Percentiles rank a stretch among this genome's conserved stretches.
phyloP scores from a whole-genome alignment of 2,329 filamentous ascomycete genomes.

The Aureobasidium melanogenum region DNA sequence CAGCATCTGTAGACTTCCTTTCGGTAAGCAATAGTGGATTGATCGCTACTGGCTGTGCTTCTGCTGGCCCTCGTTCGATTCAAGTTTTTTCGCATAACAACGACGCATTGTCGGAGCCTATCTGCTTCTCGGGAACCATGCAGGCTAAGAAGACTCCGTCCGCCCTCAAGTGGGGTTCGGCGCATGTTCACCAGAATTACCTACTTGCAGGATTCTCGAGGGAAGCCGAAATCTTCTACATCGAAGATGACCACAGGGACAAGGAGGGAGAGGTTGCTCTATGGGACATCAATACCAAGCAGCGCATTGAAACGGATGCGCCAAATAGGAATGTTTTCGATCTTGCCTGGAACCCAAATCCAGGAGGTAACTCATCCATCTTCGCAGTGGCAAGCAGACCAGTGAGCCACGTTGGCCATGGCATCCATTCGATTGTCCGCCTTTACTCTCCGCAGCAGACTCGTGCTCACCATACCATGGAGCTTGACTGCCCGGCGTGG shows the following conservation, averaged over 20 bases:
- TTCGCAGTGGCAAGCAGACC: slow-evolving; percentile 48
- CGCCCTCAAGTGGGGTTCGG: slow-evolving; percentile 40
- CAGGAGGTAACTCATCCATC: slow-evolving; percentile 26
- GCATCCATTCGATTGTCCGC: slow-evolving; percentile 42
- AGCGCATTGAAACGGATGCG: slow-evolving; percentile 34
- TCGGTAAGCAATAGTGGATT: slow-evolving; percentile 32
- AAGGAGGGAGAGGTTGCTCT: slow-evolving; percentile 44
- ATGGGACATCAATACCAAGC: slow-evolving; percentile 41
- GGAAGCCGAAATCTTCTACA: slow-evolving; percentile 23
- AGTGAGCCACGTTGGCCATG: slow-evolving; percentile 26
- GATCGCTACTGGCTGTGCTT: slow-evolving; percentile 41
- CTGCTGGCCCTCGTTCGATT: slow-evolving; percentile 19
- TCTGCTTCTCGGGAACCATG: slow-evolving; percentile 12
- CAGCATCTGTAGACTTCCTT: slow-evolving; percentile 43
- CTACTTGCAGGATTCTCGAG: slow-evolving; percentile 47
- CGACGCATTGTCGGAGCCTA: background rate
- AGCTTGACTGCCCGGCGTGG: slow-evolving; percentile 47
- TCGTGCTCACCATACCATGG: slow-evolving; percentile 25
- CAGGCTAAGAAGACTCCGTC: slow-evolving; percentile 27
- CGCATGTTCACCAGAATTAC: slow-evolving; percentile 29
- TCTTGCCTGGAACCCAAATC: slow-evolving; percentile 45
- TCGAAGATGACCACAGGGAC: slow-evolving; percentile 21
- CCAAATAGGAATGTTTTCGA: slow-evolving; percentile 50
- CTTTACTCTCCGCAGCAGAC: slow-evolving; percentile 39
- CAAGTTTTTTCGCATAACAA: slow-evolving; percentile 22